These are phyloP conservation scores for Fusarium sp. DNA, from an alignment of 2,329 filamentous ascomycete species.

Conservation along the genomic window DNA sequence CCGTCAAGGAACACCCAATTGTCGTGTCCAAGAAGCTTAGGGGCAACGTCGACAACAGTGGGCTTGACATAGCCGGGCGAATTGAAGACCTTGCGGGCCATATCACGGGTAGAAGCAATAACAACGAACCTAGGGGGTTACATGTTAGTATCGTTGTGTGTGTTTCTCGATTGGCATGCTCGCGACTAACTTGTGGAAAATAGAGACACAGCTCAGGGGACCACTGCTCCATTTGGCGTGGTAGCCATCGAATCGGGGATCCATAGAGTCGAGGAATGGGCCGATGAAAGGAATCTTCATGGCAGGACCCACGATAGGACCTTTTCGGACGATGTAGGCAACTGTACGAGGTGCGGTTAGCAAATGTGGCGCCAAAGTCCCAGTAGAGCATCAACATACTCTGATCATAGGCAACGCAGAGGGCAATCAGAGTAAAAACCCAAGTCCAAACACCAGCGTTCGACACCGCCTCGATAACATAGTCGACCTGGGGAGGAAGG, in stretches of 20 bases:
- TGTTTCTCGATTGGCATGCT: background rate
- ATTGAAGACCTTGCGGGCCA: constrained; percentile 97
- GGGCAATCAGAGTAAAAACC: constrained; percentile 75
- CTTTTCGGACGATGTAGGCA: constrained; percentile 81
- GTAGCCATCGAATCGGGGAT: constrained; percentile 93
- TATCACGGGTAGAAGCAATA: constrained; percentile 93
- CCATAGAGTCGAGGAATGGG: constrained; percentile 92
- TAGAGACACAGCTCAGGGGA: constrained; percentile 93
- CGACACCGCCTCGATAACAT: constrained; percentile 67
- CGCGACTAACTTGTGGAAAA: constrained; percentile 91
- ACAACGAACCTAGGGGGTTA: constrained; percentile 82
- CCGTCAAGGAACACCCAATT: constrained; percentile 99
- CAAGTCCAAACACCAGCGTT: constrained; percentile 73
- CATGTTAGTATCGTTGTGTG: constrained; percentile 19
- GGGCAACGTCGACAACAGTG: constrained; percentile 93
- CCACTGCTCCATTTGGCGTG: constrained; percentile 93
- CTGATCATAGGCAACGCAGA: constrained; percentile 89
- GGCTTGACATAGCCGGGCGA: constrained; percentile 93
- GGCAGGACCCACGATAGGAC: constrained; percentile 78
- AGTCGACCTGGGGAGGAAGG: constrained; percentile 69
- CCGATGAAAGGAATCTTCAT: constrained; percentile 91
- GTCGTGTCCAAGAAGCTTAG: constrained; percentile 89
- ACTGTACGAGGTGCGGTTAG: constrained; percentile 63
- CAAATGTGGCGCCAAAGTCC: constrained; percentile 1
- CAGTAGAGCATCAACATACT: constrained; percentile 67